These are phyloP conservation scores for Poterioochromonas sp. DNA, from an alignment of 352 stramenopile species.

Conservation along the genomic window DNA sequence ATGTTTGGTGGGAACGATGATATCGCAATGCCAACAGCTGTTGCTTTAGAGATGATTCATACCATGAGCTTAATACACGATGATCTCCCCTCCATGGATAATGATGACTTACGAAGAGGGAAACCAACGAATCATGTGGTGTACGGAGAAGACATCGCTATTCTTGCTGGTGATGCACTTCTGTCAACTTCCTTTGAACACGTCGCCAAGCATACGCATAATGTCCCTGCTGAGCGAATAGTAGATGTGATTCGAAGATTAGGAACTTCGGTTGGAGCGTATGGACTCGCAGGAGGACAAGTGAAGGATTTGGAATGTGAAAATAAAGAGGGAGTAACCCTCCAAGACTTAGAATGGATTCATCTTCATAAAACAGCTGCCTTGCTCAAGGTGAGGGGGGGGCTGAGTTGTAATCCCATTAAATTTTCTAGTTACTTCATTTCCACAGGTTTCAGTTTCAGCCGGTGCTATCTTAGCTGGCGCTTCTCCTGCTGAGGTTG, in stretches of 20 bases:
- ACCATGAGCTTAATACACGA: constrained; percentile 76
- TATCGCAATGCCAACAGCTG: constrained; percentile 59
- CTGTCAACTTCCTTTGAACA: constrained; percentile 65
- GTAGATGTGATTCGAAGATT: constrained; percentile 62
- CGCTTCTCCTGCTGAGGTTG: constrained; percentile 57
- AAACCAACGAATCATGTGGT: constrained; percentile 71
- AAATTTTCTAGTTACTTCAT: constrained; percentile 5
- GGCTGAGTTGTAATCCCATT: background rate
- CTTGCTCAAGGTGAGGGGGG: constrained; percentile 51
- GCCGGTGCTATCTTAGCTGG: constrained; percentile 62
- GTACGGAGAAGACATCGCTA: constrained; percentile 70
- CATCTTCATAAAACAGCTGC: constrained; percentile 71
- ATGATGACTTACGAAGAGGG: constrained; percentile 64
- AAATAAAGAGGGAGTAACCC: constrained; percentile 57
- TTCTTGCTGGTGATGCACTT: constrained; percentile 64
- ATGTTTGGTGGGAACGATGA: constrained; percentile 60
- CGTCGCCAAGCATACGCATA: constrained; percentile 47
- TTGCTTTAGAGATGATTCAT: constrained; percentile 73
- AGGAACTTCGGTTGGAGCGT: constrained; percentile 57
- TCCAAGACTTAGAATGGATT: constrained; percentile 72
- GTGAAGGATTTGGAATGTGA: constrained; percentile 74
- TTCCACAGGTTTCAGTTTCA: constrained; percentile 50
- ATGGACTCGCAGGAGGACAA: constrained; percentile 59
- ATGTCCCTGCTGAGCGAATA: constrained; percentile 53
- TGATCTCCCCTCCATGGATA: constrained; percentile 69